Evolutionary conservation across 2,329 filamentous ascomycete species (phyloP).

Genomic region (Alternaria infectoria): DNA sequence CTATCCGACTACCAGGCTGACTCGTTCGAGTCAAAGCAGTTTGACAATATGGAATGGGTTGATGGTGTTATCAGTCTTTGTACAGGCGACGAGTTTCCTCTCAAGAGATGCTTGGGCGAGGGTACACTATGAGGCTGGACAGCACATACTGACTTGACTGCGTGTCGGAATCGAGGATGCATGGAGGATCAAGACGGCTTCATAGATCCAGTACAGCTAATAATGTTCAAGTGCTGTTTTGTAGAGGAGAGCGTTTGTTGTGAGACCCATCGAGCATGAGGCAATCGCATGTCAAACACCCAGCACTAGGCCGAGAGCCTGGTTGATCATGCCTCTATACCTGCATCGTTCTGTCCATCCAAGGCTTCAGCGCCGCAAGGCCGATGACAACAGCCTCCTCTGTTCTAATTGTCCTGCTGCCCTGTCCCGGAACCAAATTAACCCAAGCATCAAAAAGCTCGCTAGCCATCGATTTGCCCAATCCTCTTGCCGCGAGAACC

Average conservation of each 20-base stretch:
- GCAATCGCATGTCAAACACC: not conserved
- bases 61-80: constrained; percentile 51
- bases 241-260: not conserved
- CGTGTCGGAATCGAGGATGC: not conserved
- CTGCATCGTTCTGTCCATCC: constrained; percentile 30
- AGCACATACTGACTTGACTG: not conserved
- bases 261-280: not conserved
- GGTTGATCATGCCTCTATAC: not conserved
- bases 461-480: constrained; percentile 67
- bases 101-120: constrained; percentile 49
- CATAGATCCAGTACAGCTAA: not conserved
- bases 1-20: constrained; percentile 43
- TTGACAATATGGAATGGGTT: constrained; percentile 48
- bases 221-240: not conserved
- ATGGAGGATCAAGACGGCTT: not conserved
- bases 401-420: constrained; percentile 80
- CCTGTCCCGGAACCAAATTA: constrained; percentile 79
- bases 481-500: constrained; percentile 65
- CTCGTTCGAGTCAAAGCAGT: constrained; percentile 42
- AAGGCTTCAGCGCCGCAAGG: constrained; percentile 68
- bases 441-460: constrained; percentile 86
- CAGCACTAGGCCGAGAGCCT: not conserved
- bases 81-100: constrained; percentile 45
- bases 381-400: constrained; percentile 84
- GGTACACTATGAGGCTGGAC: constrained; percentile 30